These are phyloP conservation scores for Arthroderma uncinatum DNA, from an alignment of 2,329 filamentous ascomycete genomes.

Conservation along the genomic window DNA sequence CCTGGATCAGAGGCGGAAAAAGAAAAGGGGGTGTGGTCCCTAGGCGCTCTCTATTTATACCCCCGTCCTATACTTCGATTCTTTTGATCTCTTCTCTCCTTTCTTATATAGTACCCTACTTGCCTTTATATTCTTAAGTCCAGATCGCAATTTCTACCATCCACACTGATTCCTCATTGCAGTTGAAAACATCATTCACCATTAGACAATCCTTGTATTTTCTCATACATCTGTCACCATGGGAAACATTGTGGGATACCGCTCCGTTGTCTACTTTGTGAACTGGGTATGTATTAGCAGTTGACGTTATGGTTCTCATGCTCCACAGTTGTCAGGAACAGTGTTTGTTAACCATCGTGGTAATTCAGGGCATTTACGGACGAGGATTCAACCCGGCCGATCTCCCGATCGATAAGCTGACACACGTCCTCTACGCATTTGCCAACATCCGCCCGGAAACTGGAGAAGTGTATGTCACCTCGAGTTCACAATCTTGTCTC, in stretches of 20 bases:
- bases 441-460: conserved; percentile 68
- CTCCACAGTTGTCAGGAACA: background rate
- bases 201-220: background rate
- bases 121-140: background rate
- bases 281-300: conserved; percentile 31
- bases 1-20: background rate
- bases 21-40: background rate
- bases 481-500: background rate
- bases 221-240: background rate
- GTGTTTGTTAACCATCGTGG: background rate
- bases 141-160: background rate
- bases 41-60: background rate
- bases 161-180: background rate
- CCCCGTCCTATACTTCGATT: background rate
- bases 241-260: conserved; percentile 10
- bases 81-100: background rate
- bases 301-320: background rate
- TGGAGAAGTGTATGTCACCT: conserved; percentile 57
- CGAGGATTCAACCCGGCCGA: conserved; percentile 73
- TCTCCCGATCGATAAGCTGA: conserved; percentile 67
- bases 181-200: background rate
- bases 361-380: conserved; percentile 61
- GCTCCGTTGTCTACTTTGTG: conserved; percentile 34
- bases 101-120: background rate
- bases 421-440: conserved; percentile 80